Evolutionary conservation across 768 basidiomycete genomes (phyloP).

Genomic region (Pleurotus eryngii): DNA sequence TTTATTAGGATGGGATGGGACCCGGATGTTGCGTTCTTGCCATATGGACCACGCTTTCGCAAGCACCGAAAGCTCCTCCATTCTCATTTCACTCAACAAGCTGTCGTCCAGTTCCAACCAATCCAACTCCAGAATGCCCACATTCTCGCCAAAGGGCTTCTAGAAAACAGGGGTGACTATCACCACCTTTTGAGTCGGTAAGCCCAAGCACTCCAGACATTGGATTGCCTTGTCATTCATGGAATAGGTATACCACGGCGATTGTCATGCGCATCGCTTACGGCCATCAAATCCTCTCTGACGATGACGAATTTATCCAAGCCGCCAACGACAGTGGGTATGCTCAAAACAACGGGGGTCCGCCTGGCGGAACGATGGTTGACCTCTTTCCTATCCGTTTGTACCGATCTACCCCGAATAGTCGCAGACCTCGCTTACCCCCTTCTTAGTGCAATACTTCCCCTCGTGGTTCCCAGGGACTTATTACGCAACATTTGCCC

Average conservation of each 20-base stretch:
- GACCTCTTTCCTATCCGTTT: constrained; percentile 46
- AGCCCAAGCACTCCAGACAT: constrained; percentile 43
- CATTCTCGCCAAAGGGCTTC: constrained; percentile 35
- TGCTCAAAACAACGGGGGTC: constrained; percentile 40
- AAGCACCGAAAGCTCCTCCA: constrained; percentile 52
- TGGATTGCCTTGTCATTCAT: constrained; percentile 7
- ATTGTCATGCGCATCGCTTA: constrained; percentile 47
- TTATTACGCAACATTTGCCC: neutral
- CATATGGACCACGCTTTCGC: constrained; percentile 40
- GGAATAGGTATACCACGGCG: constrained; percentile 39
- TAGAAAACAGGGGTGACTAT: constrained; percentile 22
- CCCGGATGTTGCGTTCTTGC: constrained; percentile 5
- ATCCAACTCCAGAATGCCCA: constrained; percentile 40
- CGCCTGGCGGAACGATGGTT: constrained; percentile 44
- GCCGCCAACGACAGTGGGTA: constrained; percentile 43
- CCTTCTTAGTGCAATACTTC: neutral
- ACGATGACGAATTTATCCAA: constrained; percentile 38
- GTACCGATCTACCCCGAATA: constrained; percentile 13
- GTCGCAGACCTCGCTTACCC: neutral
- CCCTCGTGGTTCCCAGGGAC: constrained; percentile 7
- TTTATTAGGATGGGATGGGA: constrained; percentile 6
- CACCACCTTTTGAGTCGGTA: constrained; percentile 24
- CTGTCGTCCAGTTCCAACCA: constrained; percentile 31
- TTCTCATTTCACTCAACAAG: constrained; percentile 42
- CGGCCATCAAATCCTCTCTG: constrained; percentile 39